A percentile compares a stretch with the other conserved stretches of the same genome.
Evolutionary conservation across 202 grass and related monocot species (phyloP).

Genomic region (Setaria italica): DNA sequence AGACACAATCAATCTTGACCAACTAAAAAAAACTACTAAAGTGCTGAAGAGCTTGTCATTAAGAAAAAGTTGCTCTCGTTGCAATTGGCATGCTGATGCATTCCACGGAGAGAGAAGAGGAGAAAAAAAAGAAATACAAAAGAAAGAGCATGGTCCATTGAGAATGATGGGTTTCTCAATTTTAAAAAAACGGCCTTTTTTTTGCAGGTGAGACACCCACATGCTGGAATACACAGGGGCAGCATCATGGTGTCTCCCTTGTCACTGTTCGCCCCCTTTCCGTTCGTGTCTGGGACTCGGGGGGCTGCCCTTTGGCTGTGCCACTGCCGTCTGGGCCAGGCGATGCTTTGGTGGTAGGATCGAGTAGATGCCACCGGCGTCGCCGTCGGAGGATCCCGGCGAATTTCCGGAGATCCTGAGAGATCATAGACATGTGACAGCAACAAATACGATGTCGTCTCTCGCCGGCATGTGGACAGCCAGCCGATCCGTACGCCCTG

Average conservation of each 20-base stretch:
- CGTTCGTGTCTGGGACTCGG: constrained; percentile 5
- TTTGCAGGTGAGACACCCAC: constrained; percentile 23
- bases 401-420: constrained; percentile 37
- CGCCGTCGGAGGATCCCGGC: constrained; percentile 36
- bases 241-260: constrained; percentile 41
- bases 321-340: neutral
- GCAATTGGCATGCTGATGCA: neutral
- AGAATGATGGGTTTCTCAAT: neutral
- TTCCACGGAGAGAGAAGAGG: too few relatives aligned
- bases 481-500: constrained; percentile 11
- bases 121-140: neutral
- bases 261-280: constrained; percentile 17
- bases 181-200: neutral
- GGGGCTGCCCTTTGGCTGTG: neutral
- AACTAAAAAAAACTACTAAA: neutral
- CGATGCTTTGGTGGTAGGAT: neutral
- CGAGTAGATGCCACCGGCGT: constrained; percentile 29
- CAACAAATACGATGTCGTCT: constrained; percentile 32
- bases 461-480: neutral
- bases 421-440: constrained; percentile 40
- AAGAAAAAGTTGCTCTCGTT: neutral
- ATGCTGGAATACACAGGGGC: constrained; percentile 49
- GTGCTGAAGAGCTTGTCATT: neutral
- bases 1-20: neutral
- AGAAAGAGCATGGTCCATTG: neutral